phyloP scores from a whole-genome alignment of 1,284 basidiomycete genomes.

The Papiliotrema flavescens region DNA sequence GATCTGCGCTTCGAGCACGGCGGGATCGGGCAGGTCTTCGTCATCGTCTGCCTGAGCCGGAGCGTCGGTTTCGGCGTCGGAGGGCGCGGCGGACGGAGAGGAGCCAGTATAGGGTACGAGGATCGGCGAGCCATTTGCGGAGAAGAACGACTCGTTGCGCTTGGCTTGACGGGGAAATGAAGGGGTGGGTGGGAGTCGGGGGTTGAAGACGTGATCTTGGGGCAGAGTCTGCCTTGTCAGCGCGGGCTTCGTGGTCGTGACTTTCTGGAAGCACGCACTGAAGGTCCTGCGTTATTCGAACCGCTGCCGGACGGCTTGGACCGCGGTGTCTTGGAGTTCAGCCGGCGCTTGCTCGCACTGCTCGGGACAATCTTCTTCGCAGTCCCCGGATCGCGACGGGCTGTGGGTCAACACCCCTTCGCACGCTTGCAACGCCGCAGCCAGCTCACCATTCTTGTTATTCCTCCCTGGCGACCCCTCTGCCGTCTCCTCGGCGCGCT shows the following conservation, averaged over 20 bases:
- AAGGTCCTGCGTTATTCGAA: not conserved
- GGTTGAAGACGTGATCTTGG: conserved; percentile 44
- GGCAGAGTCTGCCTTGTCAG: conserved; percentile 27
- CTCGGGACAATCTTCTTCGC: not conserved
- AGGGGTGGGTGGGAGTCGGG: conserved; percentile 38
- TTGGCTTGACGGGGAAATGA: conserved; percentile 25
- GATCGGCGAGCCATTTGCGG: conserved; percentile 33
- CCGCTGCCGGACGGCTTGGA: not conserved
- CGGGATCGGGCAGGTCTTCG: conserved; percentile 42
- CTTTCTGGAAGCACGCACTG: too few relatives aligned
- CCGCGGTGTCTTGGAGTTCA: conserved; percentile 2
- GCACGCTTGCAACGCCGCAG: too few relatives aligned
- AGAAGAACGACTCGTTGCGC: conserved; percentile 33
- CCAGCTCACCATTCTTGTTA: conserved; percentile 13
- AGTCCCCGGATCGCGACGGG: not conserved
- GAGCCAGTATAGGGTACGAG: conserved; percentile 10
- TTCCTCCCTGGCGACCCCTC: conserved; percentile 3
- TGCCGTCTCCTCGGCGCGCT: conserved; percentile 5
- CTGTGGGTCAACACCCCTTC: too few relatives aligned
- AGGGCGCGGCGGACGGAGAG: not conserved
- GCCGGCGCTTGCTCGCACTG: not conserved
- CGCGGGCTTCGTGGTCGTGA: too few relatives aligned
- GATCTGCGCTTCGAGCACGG: conserved; percentile 31
- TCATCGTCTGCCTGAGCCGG: conserved; percentile 19
- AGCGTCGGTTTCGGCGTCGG: not conserved